Conservation (phyloP, 441 rosid species). For the Manihot esculenta region DNA sequence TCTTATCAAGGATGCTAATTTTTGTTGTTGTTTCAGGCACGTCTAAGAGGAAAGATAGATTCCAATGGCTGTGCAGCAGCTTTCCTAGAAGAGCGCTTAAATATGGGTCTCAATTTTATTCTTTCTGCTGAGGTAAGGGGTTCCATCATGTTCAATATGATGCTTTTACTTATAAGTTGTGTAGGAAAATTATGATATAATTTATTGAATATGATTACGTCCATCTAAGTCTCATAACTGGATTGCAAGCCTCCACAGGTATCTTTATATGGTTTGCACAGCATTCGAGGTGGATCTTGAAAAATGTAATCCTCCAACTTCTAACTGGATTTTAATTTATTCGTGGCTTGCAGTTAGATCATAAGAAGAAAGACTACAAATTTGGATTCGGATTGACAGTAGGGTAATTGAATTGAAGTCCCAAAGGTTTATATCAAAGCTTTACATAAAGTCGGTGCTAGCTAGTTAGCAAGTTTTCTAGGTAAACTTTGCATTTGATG, state of each 20-base stretch:
- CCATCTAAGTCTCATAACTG: neutral
- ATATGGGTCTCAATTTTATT: conserved; percentile 83
- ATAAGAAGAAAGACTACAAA: conserved; percentile 91
- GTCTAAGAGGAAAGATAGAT: conserved; percentile 93
- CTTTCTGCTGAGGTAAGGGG: conserved; percentile 87
- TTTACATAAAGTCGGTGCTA: conserved; percentile 3
- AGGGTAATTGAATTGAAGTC: conserved; percentile 37
- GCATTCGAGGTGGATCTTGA: neutral
- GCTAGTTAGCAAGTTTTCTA: conserved; percentile 8
- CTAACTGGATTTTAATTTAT: neutral
- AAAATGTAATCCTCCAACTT: neutral
- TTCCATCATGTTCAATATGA: neutral
- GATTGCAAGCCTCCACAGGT: neutral
- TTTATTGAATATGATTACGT: neutral
- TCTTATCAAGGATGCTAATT: neutral
- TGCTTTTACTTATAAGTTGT: neutral
- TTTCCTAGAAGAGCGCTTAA: conserved; percentile 80
- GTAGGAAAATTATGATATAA: no score
- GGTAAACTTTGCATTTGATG: conserved; percentile 9
- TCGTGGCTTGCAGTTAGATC: conserved; percentile 65
- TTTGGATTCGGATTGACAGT: conserved; percentile 97
- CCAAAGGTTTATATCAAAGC: conserved; percentile 8
- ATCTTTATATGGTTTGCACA: neutral
- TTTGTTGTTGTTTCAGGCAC: conserved; percentile 54
- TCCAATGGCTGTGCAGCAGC: conserved; percentile 83